Conservation (phyloP, 805 yeast species). For the Novakomyces olei region DNA sequence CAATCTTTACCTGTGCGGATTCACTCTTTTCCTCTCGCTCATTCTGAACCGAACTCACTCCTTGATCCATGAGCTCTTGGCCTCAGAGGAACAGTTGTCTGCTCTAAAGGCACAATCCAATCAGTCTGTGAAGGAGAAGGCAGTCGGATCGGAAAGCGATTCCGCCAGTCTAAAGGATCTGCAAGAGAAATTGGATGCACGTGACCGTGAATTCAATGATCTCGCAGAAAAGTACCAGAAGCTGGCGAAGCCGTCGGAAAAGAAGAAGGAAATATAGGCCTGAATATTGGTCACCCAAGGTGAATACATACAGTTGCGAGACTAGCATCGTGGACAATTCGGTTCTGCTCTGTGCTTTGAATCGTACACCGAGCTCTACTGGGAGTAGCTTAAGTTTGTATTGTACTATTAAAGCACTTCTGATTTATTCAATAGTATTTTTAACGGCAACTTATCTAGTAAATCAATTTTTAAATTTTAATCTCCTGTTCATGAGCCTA, state of each 20-base stretch:
- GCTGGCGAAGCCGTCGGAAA: neutral
- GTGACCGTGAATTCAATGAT: neutral
- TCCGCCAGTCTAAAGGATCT: neutral
- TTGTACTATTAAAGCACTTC: too few relatives aligned
- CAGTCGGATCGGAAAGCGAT: neutral
- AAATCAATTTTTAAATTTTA: too few relatives aligned
- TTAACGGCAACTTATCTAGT: too few relatives aligned
- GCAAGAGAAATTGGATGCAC: neutral
- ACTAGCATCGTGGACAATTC: too few relatives aligned
- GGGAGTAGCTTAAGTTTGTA: too few relatives aligned
- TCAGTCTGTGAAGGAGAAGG: neutral
- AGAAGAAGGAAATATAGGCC: slow-evolving; percentile 2
- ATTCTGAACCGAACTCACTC: slow-evolving; percentile 67
- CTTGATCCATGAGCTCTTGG: slow-evolving; percentile 50
- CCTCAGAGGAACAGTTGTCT: slow-evolving; percentile 34
- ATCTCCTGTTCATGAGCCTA: too few relatives aligned
- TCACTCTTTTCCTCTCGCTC: slow-evolving; percentile 72
- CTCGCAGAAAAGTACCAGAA: slow-evolving; percentile 1
- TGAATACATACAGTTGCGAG: too few relatives aligned
- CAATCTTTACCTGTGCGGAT: slow-evolving; percentile 87
- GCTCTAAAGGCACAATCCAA: slow-evolving; percentile 15
- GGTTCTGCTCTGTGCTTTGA: too few relatives aligned
- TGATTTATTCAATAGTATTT: too few relatives aligned
- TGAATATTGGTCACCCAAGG: neutral
- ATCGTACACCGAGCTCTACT: too few relatives aligned